phyloP scores from a whole-genome alignment of 1,139 yeast genomes.

The Lodderomyces beijingensis region DNA sequence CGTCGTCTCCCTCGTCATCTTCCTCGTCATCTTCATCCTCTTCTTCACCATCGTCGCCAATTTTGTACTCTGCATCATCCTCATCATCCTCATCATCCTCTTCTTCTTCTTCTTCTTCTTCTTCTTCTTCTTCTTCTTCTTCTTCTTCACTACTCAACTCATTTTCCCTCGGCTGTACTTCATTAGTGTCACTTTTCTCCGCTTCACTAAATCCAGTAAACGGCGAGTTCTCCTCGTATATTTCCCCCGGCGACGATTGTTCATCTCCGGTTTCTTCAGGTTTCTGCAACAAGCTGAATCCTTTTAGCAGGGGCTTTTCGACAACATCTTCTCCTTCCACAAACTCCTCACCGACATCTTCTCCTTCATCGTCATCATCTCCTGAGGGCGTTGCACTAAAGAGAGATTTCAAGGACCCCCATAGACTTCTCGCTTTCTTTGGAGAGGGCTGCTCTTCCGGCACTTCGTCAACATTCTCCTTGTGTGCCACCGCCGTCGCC shows the following conservation, averaged over 20 bases:
- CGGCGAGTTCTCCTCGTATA: slow-evolving; percentile 15
- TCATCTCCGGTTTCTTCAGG: slow-evolving; percentile 1
- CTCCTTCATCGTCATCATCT: slow-evolving; percentile 10
- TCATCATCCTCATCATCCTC: slow-evolving; percentile 10
- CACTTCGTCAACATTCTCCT: slow-evolving; percentile 13
- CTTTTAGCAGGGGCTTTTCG: no score
- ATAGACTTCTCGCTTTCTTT: slow-evolving; percentile 3
- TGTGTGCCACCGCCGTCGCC: neutral
- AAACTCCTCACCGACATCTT: slow-evolving; percentile 8
- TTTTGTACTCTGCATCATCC: slow-evolving; percentile 13
- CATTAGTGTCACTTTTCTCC: slow-evolving; percentile 22
- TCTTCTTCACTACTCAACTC: slow-evolving; percentile 13
- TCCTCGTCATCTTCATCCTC: slow-evolving; percentile 12
- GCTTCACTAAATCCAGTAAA: slow-evolving; percentile 18
- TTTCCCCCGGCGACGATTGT: slow-evolving; percentile 9
- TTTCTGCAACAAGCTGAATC: no score
- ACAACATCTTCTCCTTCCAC: slow-evolving; percentile 4
- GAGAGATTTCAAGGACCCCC: slow-evolving; percentile 5
- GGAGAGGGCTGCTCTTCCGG: slow-evolving; percentile 6
- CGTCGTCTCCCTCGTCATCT: slow-evolving; percentile 24
- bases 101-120: slow-evolving; percentile 5
- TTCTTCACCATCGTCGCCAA: slow-evolving; percentile 13
- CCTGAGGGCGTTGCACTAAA: slow-evolving; percentile 1
- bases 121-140: slow-evolving; percentile 15
- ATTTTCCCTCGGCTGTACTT: slow-evolving; percentile 18